Evolutionary conservation across 2,329 filamentous ascomycete genomes (phyloP).

Genomic region (Nemania sp.): DNA sequence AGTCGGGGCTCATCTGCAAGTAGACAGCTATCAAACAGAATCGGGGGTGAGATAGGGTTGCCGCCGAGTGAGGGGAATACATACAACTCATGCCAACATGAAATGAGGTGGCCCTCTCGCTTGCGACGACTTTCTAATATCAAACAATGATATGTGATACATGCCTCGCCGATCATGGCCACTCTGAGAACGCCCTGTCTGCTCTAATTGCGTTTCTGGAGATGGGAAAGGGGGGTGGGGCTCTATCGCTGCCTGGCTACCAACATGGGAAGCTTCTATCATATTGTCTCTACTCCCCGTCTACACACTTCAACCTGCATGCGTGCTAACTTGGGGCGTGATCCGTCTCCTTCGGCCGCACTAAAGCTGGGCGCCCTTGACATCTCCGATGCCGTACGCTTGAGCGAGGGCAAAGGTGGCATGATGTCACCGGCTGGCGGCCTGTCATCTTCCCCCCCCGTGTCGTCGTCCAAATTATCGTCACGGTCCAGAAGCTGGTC

Average conservation of each 20-base stretch:
- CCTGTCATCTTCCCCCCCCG: conserved; percentile 43
- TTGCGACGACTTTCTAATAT: not conserved
- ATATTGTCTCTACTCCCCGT: conserved; percentile 45
- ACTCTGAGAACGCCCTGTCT: conserved; percentile 13
- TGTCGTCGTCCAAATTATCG: conserved; percentile 44
- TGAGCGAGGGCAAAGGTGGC: conserved; percentile 48
- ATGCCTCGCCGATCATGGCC: conserved; percentile 11
- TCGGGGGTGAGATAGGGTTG: not conserved
- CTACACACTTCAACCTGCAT: conserved; percentile 48
- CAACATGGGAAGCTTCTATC: conserved; percentile 36
- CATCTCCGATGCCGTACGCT: conserved; percentile 58
- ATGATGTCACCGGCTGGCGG: conserved; percentile 55
- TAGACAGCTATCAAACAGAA: not conserved
- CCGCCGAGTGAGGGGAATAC: not conserved
- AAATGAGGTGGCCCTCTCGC: conserved; percentile 1
- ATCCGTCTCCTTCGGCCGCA: conserved; percentile 39
- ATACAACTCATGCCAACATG: not conserved
- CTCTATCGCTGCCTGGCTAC: conserved; percentile 14
- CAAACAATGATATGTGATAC: conserved; percentile 6
- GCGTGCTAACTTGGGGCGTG: conserved; percentile 46
- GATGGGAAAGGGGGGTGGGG: not conserved
- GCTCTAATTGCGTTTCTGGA: conserved; percentile 18
- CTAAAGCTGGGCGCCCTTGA: conserved; percentile 53
- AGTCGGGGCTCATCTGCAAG: not conserved
- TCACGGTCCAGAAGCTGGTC: conserved; percentile 55